Percentiles rank a stretch among this genome's conserved stretches.
Conservation (phyloP, 2,329 filamentous ascomycete genomes). For the Claviceps sp. region DNA sequence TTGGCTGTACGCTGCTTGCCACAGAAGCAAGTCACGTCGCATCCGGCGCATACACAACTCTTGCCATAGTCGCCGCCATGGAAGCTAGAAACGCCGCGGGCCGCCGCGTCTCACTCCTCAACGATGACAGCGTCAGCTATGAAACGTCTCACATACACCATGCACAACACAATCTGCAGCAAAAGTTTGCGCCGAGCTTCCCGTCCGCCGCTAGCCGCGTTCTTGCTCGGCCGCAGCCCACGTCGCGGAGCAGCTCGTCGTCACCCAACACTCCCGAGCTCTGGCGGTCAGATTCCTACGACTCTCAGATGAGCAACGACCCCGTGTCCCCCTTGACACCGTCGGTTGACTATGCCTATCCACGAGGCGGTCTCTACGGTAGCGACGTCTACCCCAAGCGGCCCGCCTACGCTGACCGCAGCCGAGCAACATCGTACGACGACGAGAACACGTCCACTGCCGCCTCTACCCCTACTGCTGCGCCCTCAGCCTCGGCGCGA, state of each 20-base stretch:
- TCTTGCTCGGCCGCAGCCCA: constrained; percentile 20
- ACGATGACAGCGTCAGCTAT: constrained; percentile 30
- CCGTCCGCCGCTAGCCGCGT: constrained; percentile 19
- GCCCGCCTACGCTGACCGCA: constrained; percentile 28
- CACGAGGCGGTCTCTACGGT: constrained; percentile 26
- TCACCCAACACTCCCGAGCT: constrained; percentile 42
- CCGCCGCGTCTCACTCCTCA: constrained; percentile 45
- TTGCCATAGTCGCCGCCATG: constrained; percentile 23
- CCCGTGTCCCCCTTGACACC: constrained; percentile 43
- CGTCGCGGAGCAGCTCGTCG: constrained; percentile 27
- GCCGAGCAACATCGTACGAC: constrained; percentile 36
- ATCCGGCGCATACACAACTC: background rate
- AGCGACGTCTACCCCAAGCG: constrained; percentile 24
- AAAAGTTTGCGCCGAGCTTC: constrained; percentile 16
- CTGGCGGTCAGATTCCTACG: constrained; percentile 47
- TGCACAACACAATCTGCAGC: background rate
- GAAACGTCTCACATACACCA: constrained; percentile 7
- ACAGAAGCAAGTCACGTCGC: background rate
- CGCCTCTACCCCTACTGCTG: constrained; percentile 14
- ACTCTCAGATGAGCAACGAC: constrained; percentile 43
- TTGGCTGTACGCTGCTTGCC: too few relatives aligned
- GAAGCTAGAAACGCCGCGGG: constrained; percentile 42
- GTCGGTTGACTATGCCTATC: constrained; percentile 28
- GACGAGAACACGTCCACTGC: constrained; percentile 30
- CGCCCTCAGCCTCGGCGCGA: constrained; percentile 25